A percentile compares a stretch with the other conserved stretches of the same genome.
Conservation (phyloP, 768 basidiomycete genomes). For the Lyophyllum semitale region DNA sequence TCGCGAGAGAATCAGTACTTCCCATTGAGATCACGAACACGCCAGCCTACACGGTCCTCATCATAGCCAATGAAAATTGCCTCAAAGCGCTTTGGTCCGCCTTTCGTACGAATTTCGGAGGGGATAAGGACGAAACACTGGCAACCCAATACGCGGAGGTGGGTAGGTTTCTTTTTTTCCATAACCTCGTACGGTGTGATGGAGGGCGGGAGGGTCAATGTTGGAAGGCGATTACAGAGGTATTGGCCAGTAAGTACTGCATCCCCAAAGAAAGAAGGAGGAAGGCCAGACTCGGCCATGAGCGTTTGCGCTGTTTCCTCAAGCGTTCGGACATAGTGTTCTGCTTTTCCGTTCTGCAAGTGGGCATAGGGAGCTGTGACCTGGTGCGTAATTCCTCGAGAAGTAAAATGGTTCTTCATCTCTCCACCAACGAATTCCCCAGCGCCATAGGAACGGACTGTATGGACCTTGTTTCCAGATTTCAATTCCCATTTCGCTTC, state of each 20-base stretch:
- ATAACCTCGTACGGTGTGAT: slow-evolving; percentile 22
- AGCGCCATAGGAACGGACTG: neutral
- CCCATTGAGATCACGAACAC: slow-evolving; percentile 14
- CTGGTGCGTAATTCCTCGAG: slow-evolving; percentile 22
- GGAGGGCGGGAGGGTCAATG: slow-evolving; percentile 16
- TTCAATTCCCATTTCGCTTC: slow-evolving; percentile 5
- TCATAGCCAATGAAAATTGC: neutral
- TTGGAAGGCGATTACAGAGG: slow-evolving; percentile 21
- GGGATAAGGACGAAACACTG: slow-evolving; percentile 22
- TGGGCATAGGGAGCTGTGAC: slow-evolving; percentile 18
- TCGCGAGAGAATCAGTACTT: slow-evolving; percentile 25
- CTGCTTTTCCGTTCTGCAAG: slow-evolving; percentile 8
- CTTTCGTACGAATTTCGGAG: slow-evolving; percentile 17
- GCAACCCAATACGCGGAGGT: slow-evolving; percentile 22
- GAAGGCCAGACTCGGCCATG: slow-evolving; percentile 12
- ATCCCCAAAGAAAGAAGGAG: slow-evolving; percentile 23
- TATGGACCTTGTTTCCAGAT: neutral
- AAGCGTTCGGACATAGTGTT: neutral
- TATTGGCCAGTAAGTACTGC: slow-evolving; percentile 20
- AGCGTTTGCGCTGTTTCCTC: neutral
- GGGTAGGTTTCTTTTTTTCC: slow-evolving; percentile 17
- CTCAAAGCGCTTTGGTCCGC: slow-evolving; percentile 1
- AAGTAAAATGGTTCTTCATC: neutral
- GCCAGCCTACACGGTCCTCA: slow-evolving; percentile 20
- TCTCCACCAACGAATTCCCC: neutral